Evolutionary conservation across 208 protist species (phyloP).

Genomic region (Angomonas deanei): DNA sequence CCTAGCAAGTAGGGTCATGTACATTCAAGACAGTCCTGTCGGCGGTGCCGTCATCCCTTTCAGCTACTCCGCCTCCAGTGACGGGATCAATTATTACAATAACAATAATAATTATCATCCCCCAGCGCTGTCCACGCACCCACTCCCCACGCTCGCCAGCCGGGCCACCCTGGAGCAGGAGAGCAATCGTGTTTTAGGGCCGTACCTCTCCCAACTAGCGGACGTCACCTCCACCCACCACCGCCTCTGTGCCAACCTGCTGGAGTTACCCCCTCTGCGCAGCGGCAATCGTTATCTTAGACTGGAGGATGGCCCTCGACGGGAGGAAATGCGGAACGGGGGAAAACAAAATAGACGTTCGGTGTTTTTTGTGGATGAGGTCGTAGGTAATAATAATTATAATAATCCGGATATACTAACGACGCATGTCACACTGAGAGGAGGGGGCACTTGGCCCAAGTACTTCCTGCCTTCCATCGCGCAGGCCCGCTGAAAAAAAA

Average conservation of each 20-base stretch:
- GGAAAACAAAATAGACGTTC: neutral
- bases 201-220: neutral
- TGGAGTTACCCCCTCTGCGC: neutral
- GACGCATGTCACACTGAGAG: neutral
- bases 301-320: neutral
- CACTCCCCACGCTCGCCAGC: neutral
- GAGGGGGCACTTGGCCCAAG: neutral
- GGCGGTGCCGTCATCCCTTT: neutral
- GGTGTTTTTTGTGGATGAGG: neutral
- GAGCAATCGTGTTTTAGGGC: neutral
- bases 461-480: neutral
- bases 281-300: neutral
- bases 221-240: neutral
- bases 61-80: neutral
- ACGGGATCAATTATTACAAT: neutral
- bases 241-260: neutral
- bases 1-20: no score
- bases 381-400: neutral
- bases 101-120: neutral
- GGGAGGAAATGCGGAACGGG: neutral
- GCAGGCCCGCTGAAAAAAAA: neutral
- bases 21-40: no score
- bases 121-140: neutral
- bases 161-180: neutral
- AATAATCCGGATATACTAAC: neutral